Evolutionary conservation across 768 basidiomycete species (phyloP), one percentile per base, ranked within the genome.

Genomic region (Pleurotus ostreatus): DNA sequence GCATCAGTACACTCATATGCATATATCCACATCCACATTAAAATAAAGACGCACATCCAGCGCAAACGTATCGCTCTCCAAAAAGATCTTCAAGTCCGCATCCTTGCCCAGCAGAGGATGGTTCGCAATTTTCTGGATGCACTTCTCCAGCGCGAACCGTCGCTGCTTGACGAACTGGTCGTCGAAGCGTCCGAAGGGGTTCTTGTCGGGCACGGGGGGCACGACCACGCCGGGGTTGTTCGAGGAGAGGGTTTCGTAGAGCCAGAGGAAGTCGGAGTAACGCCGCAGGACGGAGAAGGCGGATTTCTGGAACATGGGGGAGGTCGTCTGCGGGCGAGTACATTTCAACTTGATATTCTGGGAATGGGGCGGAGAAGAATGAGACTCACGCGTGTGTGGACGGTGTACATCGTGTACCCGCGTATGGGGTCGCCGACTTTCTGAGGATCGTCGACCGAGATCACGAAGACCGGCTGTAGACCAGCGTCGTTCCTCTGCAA

Each of bases 151-250:
- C 0, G 86, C 94, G 18, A 81, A 66, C 20, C 96, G 79, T 2
- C 97, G 82, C 60, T 93, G 91, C 58, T 89, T 86, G 38, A 99
- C 85, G 63, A 99, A 98, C 25, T 88, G 82, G 49, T 94, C 86
- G 62, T 94, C 91, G 70, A 99, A 99, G 15, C 97, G 84, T 5
- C 92, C 94, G 62, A 97, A 92, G 0, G 92, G 75, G 59, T 89
- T 92, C 78, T 99, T 99, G 69, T 96, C 97, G 0, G 97, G 97
- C 4, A 89, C 91, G 0, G 96, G 96, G 6, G 97, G 97, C 0
- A 99, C 94, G 39, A 98, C 89, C 2, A 98, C 94, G 7, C 97
- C 97, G 2, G 96, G 95, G 65, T 98, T 98, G 70, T 98, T 98
- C 62, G 72, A 68, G 0, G 86, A 87, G 1, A 99, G 80, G 0